phyloP scores from a whole-genome alignment of 2,329 filamentous ascomycete genomes.

The Aspergillus sclerotialis region DNA sequence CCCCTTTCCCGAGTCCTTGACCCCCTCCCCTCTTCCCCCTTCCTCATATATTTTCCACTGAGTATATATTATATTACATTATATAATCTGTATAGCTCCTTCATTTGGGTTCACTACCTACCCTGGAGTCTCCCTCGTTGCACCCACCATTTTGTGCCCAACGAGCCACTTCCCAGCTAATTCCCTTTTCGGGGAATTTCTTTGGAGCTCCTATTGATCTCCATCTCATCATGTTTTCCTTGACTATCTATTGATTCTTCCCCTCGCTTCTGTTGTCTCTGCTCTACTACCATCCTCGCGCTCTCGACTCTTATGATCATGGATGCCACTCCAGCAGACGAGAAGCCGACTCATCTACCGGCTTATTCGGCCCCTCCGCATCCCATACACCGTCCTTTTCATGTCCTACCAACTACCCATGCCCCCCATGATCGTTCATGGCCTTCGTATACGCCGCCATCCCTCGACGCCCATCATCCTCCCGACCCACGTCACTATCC shows the following conservation, averaged over 20 bases:
- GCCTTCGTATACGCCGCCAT: slow-evolving; percentile 23
- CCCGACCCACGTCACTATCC: slow-evolving; percentile 21
- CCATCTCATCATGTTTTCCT: slow-evolving; percentile 14
- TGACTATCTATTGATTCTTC: slow-evolving; percentile 14
- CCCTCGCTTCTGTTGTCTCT: slow-evolving; percentile 11
- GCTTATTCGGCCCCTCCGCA: slow-evolving; percentile 15
- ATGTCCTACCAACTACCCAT: slow-evolving; percentile 20
- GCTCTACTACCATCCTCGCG: slow-evolving; percentile 11
- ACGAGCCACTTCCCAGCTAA: slow-evolving; percentile 4
- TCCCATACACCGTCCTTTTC: slow-evolving; percentile 23
- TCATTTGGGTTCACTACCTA: slow-evolving; percentile 4
- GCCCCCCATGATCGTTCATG: slow-evolving; percentile 24
- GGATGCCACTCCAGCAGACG: slow-evolving; percentile 20
- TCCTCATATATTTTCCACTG: slow-evolving; percentile 1
- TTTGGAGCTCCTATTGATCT: neutral
- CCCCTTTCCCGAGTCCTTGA: too few species aligned
- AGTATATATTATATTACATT: neutral
- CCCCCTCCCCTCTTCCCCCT: neutral
- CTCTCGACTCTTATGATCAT: slow-evolving; percentile 15
- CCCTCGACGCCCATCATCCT: slow-evolving; percentile 22
- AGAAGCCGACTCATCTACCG: slow-evolving; percentile 17
- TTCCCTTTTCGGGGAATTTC: slow-evolving; percentile 9
- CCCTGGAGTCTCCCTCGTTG: slow-evolving; percentile 3
- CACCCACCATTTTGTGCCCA: slow-evolving; percentile 2
- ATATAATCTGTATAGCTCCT: slow-evolving; percentile 5